phyloP scores from a whole-genome alignment of 1,284 basidiomycete genomes.

The Pseudozyma tsukubaensis region DNA sequence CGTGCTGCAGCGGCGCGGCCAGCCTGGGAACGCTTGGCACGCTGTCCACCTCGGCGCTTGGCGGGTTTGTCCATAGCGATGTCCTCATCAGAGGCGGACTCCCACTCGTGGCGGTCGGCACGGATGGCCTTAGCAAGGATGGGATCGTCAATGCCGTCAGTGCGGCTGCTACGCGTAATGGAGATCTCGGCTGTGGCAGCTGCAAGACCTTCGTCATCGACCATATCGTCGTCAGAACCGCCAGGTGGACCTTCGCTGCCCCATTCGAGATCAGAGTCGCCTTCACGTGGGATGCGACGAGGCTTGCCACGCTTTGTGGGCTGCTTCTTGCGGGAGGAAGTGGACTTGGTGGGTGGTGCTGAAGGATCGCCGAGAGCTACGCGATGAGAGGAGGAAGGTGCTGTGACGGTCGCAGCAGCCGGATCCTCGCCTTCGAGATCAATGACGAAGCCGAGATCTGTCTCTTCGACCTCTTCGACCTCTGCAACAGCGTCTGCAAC shows the following conservation, averaged over 20 bases:
- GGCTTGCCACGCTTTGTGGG: conserved; percentile 16
- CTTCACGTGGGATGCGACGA: conserved; percentile 47
- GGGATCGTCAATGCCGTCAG: conserved; percentile 28
- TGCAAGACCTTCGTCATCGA: conserved; percentile 26
- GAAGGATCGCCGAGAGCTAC: conserved; percentile 40
- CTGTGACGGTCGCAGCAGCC: neutral
- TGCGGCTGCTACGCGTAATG: conserved; percentile 25
- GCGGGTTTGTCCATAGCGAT: conserved; percentile 18
- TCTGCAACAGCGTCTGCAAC: conserved; percentile 15
- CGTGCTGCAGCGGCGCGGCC: conserved; percentile 22
- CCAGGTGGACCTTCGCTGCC: conserved; percentile 62
- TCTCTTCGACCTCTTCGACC: conserved; percentile 18
- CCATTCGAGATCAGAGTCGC: conserved; percentile 64
- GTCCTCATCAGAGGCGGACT: conserved; percentile 23
- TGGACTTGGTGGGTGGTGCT: neutral
- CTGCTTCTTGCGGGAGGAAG: conserved; percentile 13
- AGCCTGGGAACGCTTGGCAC: conserved; percentile 36
- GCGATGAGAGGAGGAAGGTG: conserved; percentile 16
- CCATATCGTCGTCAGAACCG: conserved; percentile 8
- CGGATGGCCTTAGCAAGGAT: conserved; percentile 44
- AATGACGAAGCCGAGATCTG: conserved; percentile 34
- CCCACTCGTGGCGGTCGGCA: conserved; percentile 48
- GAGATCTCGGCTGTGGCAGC: conserved; percentile 45
- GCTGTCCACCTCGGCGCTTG: conserved; percentile 40
- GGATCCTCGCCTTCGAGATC: conserved; percentile 48